Evolutionary conservation across 345 rosid genomes (phyloP).

Genomic region (Populus ilicifolia): DNA sequence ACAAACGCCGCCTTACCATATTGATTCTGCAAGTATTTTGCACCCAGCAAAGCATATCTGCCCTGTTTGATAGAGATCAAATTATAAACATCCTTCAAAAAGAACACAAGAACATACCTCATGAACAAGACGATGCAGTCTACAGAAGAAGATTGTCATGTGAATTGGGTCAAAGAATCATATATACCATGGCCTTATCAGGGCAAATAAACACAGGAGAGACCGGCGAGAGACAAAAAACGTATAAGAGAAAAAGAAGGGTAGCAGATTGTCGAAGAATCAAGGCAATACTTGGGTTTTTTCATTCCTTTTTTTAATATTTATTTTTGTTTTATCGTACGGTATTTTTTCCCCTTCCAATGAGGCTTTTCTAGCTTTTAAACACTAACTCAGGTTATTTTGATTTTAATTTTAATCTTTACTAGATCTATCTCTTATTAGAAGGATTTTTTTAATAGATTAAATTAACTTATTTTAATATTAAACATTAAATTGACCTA

Average conservation of each 20-base stretch:
- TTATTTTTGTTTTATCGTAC: too few relatives aligned
- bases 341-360: too few relatives aligned
- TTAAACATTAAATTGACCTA: too few relatives aligned
- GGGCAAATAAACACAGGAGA: not conserved
- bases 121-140: too few relatives aligned
- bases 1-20: not conserved
- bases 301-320: too few relatives aligned
- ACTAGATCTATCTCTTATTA: too few relatives aligned
- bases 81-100: not conserved
- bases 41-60: not conserved
- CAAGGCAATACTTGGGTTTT: too few relatives aligned
- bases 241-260: not conserved
- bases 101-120: not conserved
- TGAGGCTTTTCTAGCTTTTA: too few relatives aligned
- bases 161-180: not conserved
- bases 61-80: not conserved
- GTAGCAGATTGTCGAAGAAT: not conserved
- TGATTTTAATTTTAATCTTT: too few relatives aligned
- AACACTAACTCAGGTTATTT: too few relatives aligned
- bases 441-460: too few relatives aligned
- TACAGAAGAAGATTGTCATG: not conserved
- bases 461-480: too few relatives aligned
- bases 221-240: not conserved
- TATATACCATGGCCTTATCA: not conserved
- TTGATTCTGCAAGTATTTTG: not conserved